phyloP scores from a whole-genome alignment of 768 basidiomycete genomes.

The Agaricus sinodeliciosus region DNA sequence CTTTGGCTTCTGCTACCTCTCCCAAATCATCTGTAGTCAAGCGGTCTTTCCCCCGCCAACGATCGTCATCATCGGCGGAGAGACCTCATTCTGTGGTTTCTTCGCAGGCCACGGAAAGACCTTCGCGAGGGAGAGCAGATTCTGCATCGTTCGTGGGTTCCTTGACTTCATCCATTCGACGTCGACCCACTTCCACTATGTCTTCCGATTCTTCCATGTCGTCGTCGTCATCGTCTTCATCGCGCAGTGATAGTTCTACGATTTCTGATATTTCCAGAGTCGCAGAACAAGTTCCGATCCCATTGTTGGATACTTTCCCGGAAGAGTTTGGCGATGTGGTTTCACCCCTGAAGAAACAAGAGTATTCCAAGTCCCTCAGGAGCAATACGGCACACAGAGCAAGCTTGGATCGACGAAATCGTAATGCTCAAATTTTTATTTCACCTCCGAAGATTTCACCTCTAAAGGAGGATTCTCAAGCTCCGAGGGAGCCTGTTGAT shows the following conservation, averaged over 20 bases:
- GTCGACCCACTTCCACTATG: conserved; percentile 29
- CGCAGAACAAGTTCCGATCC: conserved; percentile 31
- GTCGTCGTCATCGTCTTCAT: conserved; percentile 21
- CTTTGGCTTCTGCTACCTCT: conserved; percentile 10
- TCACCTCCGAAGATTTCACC: conserved; percentile 11
- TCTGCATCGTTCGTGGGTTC: not conserved
- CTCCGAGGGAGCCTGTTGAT: not conserved
- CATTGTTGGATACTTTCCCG: conserved; percentile 44
- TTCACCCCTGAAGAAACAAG: conserved; percentile 11
- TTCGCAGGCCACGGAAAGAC: conserved; percentile 14
- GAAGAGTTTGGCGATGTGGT: conserved; percentile 32
- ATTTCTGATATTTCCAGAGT: conserved; percentile 25
- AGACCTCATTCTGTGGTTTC: conserved; percentile 12
- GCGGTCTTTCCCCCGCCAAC: conserved; percentile 6
- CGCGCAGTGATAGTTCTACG: not conserved
- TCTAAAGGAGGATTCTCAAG: not conserved
- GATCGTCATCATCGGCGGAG: conserved; percentile 3
- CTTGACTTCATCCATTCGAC: conserved; percentile 16
- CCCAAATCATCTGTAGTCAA: conserved; percentile 15
- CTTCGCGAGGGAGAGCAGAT: not conserved
- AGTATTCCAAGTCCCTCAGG: conserved; percentile 12
- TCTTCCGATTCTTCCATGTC: conserved; percentile 36
- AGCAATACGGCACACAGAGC: conserved; percentile 10
- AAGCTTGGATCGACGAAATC: conserved; percentile 17
- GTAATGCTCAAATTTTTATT: conserved; percentile 20